phyloP scores from a whole-genome alignment of 768 basidiomycete genomes.

The Paxillus ammoniavirescens region DNA sequence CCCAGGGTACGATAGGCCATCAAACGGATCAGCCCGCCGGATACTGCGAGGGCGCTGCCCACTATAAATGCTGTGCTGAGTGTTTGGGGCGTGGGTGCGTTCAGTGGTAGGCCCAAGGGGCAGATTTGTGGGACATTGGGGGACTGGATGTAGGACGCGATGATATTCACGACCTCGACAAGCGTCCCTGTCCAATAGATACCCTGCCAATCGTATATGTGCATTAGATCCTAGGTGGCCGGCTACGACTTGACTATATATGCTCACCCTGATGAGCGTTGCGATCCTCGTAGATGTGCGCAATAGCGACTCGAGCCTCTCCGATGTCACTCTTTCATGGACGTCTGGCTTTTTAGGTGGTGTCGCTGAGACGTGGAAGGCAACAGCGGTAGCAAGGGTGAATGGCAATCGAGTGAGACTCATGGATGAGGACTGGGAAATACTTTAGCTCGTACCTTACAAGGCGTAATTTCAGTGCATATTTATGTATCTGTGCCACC shows the following conservation, averaged over 20 bases:
- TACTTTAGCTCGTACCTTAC: neutral
- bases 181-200: constrained; percentile 39
- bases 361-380: constrained; percentile 44
- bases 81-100: neutral
- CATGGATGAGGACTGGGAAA: neutral
- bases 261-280: neutral
- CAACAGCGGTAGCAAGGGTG: constrained; percentile 41
- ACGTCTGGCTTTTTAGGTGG: constrained; percentile 44
- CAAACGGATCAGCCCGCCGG: constrained; percentile 43
- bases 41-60: constrained; percentile 37
- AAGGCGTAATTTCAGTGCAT: neutral
- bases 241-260: neutral
- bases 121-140: neutral
- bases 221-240: neutral
- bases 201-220: constrained; percentile 20
- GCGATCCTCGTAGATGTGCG: neutral
- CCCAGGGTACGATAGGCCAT: constrained; percentile 26
- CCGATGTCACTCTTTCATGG: constrained; percentile 27
- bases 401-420: constrained; percentile 42
- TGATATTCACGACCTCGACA: constrained; percentile 37
- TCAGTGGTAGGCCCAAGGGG: neutral
- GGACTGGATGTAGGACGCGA: constrained; percentile 1
- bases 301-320: neutral
- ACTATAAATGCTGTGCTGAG: constrained; percentile 23
- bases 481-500: neutral